Conservation (phyloP, 2,329 filamentous ascomycete genomes). For the Simplicillium sp. region DNA sequence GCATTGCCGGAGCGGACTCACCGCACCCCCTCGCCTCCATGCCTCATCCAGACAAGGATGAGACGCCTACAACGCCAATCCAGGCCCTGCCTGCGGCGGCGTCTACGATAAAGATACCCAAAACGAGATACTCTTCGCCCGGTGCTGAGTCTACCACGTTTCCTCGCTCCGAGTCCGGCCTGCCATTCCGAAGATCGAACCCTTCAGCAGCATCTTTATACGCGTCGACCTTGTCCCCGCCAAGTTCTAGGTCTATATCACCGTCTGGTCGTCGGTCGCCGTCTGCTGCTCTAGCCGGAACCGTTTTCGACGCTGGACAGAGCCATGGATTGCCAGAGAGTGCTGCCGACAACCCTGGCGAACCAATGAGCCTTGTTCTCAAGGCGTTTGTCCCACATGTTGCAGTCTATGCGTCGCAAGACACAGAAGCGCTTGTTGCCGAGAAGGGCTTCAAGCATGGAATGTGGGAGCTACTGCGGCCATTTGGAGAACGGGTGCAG, state of each 20-base stretch:
- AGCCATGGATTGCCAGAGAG: slow-evolving; percentile 34
- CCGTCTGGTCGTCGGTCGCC: slow-evolving; percentile 52
- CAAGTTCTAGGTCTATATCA: slow-evolving; percentile 58
- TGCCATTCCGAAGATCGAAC: slow-evolving; percentile 45
- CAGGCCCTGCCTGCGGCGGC: slow-evolving; percentile 60
- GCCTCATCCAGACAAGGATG: slow-evolving; percentile 58
- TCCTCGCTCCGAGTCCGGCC: slow-evolving; percentile 41
- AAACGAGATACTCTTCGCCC: slow-evolving; percentile 49
- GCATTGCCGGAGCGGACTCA: slow-evolving; percentile 8
- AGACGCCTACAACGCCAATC: slow-evolving; percentile 55
- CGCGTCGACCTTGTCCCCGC: slow-evolving; percentile 57
- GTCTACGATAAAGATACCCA: slow-evolving; percentile 48
- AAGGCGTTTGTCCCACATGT: slow-evolving; percentile 85
- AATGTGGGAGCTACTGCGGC: slow-evolving; percentile 75
- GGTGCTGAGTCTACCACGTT: slow-evolving; percentile 35
- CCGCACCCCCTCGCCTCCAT: slow-evolving; percentile 38
- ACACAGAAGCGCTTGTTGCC: slow-evolving; percentile 70
- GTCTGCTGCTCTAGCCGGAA: slow-evolving; percentile 46
- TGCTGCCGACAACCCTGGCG: slow-evolving; percentile 35
- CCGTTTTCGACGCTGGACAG: slow-evolving; percentile 42
- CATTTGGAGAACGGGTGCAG: slow-evolving; percentile 80
- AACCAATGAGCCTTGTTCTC: slow-evolving; percentile 59
- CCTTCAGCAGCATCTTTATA: slow-evolving; percentile 53
- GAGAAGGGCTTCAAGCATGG: slow-evolving; percentile 80
- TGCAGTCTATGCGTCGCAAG: slow-evolving; percentile 74